Base-by-base conservation (phyloP, 768 basidiomycete genomes). In the Phanerodontia chrysosporium region DNA sequence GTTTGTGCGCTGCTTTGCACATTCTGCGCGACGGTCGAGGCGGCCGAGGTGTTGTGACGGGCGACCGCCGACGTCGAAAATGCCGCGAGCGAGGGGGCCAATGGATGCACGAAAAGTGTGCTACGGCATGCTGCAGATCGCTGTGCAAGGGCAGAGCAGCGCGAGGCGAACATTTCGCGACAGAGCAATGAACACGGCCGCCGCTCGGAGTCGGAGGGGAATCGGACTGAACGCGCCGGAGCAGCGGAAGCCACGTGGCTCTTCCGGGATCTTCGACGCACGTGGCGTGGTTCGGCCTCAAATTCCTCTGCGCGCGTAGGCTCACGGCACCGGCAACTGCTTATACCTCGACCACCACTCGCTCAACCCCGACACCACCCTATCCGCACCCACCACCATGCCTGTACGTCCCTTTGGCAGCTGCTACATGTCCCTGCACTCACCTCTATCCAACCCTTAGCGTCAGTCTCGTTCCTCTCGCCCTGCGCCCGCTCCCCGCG, bases 401-500 rank as follows among this genome's bases (percentile, higher is more conserved):
- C 73, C 83, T 71, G 83, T 83, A 65, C 68, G 82, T 73, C 18
- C 14, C 6, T 18, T 13, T 35, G 7, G 13, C 7, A 9, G 27
- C 49, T 25, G 18, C 49, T 13, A 16, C 9, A 32, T 22, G 28
- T 12, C 1, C 49, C n/a, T 18, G 18, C 13, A 32, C 28, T 32
- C 29, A 51, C 3, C 10, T 29, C 22, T 16, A 51, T 18, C 49
- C 39, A 42, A 4, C 8, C 18, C 39, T 42, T 42, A 92, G 91
- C 90, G 90, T 72, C 82, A 83, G 75, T 91, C 90, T 45, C 89
- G 90, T 68, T 83, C 84, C 66, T 86, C 87, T 69, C 82, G 89
- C 58, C 78, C 87, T 57, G 78, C 81, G 39, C 59, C 78, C 7
- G 72, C 70, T 32, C 51, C 70, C 45, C 76, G 81, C 58, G 76